phyloP scores from a whole-genome alignment of 352 stramenopile genomes.

The Pythium sp. region DNA sequence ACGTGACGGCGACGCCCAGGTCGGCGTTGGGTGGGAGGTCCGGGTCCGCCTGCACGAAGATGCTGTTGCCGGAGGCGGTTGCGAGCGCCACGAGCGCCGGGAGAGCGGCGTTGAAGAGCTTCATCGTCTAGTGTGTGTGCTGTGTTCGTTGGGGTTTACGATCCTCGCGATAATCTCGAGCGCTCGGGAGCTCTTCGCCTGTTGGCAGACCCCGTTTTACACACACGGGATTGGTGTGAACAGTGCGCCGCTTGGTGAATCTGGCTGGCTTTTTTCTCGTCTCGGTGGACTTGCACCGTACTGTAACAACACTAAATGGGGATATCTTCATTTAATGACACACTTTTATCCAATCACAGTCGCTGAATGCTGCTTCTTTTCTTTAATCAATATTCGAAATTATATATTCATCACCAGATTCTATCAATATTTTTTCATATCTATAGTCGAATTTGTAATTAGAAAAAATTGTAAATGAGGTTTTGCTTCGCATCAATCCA shows the following conservation, averaged over 20 bases:
- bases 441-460: too few species aligned
- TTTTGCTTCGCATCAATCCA: too few species aligned
- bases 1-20: constrained; percentile 82
- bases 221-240: too few species aligned
- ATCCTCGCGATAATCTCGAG: not conserved
- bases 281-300: not conserved
- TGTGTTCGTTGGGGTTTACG: not conserved
- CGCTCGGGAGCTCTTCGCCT: not conserved
- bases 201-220: too few species aligned
- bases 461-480: too few species aligned
- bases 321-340: not conserved
- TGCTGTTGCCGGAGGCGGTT: not conserved
- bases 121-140: constrained; percentile 30
- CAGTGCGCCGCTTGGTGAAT: not conserved
- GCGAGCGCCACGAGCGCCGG: constrained; percentile 30
- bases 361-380: not conserved
- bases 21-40: constrained; percentile 63
- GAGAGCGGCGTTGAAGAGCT: constrained; percentile 39
- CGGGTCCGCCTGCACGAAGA: constrained; percentile 49
- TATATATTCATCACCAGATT: too few species aligned
- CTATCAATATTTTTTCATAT: too few species aligned
- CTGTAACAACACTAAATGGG: not conserved
- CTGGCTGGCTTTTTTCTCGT: not conserved
- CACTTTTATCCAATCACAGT: not conserved
- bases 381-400: not conserved